Conservation (phyloP, 2,329 filamentous ascomycete genomes). For the Calonectria multiphialidica region DNA sequence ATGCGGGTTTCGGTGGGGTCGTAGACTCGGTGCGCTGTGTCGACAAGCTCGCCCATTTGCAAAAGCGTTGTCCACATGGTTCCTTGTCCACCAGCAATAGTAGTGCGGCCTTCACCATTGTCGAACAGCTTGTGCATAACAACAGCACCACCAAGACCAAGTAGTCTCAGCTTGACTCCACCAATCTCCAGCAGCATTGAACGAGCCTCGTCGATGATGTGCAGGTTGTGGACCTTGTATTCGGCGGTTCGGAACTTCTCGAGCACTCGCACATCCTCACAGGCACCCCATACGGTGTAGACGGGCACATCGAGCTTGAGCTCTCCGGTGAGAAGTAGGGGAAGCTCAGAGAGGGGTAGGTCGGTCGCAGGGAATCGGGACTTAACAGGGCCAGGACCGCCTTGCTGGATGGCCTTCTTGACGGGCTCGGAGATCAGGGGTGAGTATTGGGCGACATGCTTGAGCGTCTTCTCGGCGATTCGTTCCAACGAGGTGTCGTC, state of each 20-base stretch:
- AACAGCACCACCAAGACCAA: constrained; percentile 94
- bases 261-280: constrained; percentile 96
- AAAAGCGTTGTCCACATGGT: constrained; percentile 99
- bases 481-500: constrained; percentile 95
- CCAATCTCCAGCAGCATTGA: constrained; percentile 95
- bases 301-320: constrained; percentile 95
- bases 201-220: constrained; percentile 98
- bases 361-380: constrained; percentile 84
- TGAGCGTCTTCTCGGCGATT: constrained; percentile 98
- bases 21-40: constrained; percentile 98
- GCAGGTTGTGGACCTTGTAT: constrained; percentile 97
- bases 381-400: constrained; percentile 84
- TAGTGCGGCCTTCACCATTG: constrained; percentile 97
- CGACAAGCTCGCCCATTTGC: constrained; percentile 98
- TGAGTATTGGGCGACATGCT: constrained; percentile 98
- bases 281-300: constrained; percentile 99
- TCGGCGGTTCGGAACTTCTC: constrained; percentile 98
- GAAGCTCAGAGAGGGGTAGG: constrained; percentile 91
- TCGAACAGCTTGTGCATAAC: constrained; percentile 99
- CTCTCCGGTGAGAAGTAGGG: constrained; percentile 87
- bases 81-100: constrained; percentile 96
- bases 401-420: constrained; percentile 75
- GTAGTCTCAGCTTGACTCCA: constrained; percentile 92
- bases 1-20: constrained; percentile 97
- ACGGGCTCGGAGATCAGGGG: constrained; percentile 86